phyloP scores from a whole-genome alignment of 148 eudicot species.

The Rhododendron henanense region DNA sequence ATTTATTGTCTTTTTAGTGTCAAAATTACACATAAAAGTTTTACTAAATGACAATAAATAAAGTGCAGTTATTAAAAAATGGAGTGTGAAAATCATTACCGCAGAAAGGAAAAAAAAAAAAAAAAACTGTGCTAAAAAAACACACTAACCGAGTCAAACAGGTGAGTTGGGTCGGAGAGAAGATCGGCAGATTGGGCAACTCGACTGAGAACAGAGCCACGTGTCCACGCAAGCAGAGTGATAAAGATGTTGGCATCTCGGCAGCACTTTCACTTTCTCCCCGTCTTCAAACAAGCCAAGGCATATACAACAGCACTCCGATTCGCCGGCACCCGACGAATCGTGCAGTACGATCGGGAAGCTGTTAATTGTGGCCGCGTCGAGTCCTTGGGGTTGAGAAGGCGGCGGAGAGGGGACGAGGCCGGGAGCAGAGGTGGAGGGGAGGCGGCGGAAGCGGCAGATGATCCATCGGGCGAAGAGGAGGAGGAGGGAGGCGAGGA shows the following conservation, averaged over 20 bases:
- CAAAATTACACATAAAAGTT: no score
- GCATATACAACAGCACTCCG: slow-evolving; percentile 66
- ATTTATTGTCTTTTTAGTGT: no score
- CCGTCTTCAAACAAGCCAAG: slow-evolving; percentile 63
- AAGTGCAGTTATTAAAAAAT: no score
- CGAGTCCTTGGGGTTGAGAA: slow-evolving; percentile 37
- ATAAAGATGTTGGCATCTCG: slow-evolving; percentile 52
- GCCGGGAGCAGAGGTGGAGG: slow-evolving; percentile 15
- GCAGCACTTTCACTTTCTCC: slow-evolving; percentile 69
- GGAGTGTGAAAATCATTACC: neutral
- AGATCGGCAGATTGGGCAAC: slow-evolving; percentile 75
- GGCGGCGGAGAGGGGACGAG: slow-evolving; percentile 5
- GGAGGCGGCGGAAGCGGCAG: slow-evolving; percentile 23
- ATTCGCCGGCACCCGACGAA: slow-evolving; percentile 19
- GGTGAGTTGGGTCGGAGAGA: slow-evolving; percentile 39
- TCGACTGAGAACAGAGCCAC: slow-evolving; percentile 59
- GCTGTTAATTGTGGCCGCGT: slow-evolving; percentile 23
- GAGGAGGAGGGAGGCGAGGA: slow-evolving; percentile 45
- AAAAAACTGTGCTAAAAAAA: neutral
- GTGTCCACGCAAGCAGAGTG: slow-evolving; percentile 73
- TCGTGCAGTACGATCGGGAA: slow-evolving; percentile 48
- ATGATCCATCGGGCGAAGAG: slow-evolving; percentile 42
- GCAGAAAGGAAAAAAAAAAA: neutral
- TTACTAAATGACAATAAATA: neutral
- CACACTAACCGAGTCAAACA: slow-evolving; percentile 17